Conservation (phyloP, 345 rosid species). For the Populus nigra region DNA sequence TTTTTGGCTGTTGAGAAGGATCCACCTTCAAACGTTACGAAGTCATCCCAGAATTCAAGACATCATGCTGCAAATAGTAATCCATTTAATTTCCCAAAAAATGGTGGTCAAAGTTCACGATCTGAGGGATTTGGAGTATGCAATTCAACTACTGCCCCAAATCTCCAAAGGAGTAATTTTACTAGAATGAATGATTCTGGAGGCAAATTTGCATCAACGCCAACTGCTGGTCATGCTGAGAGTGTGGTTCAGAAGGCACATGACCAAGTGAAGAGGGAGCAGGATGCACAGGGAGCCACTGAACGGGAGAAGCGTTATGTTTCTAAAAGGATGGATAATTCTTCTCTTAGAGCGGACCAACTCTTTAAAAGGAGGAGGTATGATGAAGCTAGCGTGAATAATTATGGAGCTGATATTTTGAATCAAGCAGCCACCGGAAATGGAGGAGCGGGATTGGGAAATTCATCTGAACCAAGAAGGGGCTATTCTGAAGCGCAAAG, state of each 20-base stretch:
- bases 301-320: slow-evolving; percentile 1
- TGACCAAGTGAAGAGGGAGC: slow-evolving; percentile 41
- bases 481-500: slow-evolving; percentile 31
- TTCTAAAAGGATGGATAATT: slow-evolving; percentile 17
- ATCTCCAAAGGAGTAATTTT: slow-evolving; percentile 33
- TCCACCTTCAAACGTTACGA: slow-evolving; percentile 58
- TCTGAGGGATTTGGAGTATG: slow-evolving; percentile 1
- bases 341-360: slow-evolving; percentile 30
- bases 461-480: slow-evolving; percentile 29
- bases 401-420: slow-evolving; percentile 24
- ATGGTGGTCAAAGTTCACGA: slow-evolving; percentile 16
- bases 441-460: slow-evolving; percentile 29
- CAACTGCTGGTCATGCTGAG: slow-evolving; percentile 33
- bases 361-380: slow-evolving; percentile 45
- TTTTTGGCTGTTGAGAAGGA: slow-evolving; percentile 66
- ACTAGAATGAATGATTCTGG: slow-evolving; percentile 36
- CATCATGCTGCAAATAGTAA: slow-evolving; percentile 27
- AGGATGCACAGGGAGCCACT: slow-evolving; percentile 30
- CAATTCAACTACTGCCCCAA: slow-evolving; percentile 28
- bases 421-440: slow-evolving; percentile 15
- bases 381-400: slow-evolving; percentile 32
- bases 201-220: slow-evolving; percentile 27
- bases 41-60: slow-evolving; percentile 43
- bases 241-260: slow-evolving; percentile 36
- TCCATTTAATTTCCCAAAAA: slow-evolving; percentile 24